Evolutionary conservation across 1,139 yeast genomes (phyloP).

Genomic region (Suhomyces bokatorum): DNA sequence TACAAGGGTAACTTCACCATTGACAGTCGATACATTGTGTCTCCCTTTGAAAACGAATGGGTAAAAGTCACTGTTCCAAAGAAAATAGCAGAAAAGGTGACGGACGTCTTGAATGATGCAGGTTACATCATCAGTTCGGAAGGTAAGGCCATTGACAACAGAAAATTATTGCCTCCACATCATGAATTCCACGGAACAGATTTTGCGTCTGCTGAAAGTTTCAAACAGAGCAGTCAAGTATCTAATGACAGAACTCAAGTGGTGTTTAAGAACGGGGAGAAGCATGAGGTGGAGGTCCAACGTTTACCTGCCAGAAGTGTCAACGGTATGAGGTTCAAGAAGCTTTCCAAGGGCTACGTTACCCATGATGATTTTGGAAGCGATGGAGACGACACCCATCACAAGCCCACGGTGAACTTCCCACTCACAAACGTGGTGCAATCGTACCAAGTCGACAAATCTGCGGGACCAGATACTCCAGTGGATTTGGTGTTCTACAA

Average conservation of each 20-base stretch:
- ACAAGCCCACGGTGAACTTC: slow-evolving; percentile 58
- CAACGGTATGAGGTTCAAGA: slow-evolving; percentile 6
- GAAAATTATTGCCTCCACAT: slow-evolving; percentile 29
- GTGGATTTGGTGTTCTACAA: slow-evolving; percentile 79
- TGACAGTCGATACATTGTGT: slow-evolving; percentile 79
- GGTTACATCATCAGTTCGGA: slow-evolving; percentile 39
- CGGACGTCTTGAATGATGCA: slow-evolving; percentile 50
- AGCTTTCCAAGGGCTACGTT: slow-evolving; percentile 61
- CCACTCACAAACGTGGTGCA: slow-evolving; percentile 78
- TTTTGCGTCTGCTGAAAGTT: background rate
- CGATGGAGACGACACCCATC: slow-evolving; percentile 88
- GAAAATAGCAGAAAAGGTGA: slow-evolving; percentile 47
- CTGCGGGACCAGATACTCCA: slow-evolving; percentile 20
- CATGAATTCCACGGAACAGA: slow-evolving; percentile 15
- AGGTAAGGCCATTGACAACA: slow-evolving; percentile 12
- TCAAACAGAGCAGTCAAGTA: background rate
- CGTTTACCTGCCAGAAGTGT: background rate
- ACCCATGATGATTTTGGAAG: slow-evolving; percentile 82
- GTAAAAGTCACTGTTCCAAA: slow-evolving; percentile 55
- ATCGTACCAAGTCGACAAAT: slow-evolving; percentile 30
- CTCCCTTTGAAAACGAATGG: slow-evolving; percentile 89
- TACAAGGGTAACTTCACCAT: slow-evolving; percentile 82
- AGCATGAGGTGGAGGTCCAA: background rate
- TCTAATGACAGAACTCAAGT: background rate
- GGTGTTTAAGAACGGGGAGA: background rate